Evolutionary conservation across 73 alveolate species (phyloP).

Genomic region (Paramecium octaurelia): DNA sequence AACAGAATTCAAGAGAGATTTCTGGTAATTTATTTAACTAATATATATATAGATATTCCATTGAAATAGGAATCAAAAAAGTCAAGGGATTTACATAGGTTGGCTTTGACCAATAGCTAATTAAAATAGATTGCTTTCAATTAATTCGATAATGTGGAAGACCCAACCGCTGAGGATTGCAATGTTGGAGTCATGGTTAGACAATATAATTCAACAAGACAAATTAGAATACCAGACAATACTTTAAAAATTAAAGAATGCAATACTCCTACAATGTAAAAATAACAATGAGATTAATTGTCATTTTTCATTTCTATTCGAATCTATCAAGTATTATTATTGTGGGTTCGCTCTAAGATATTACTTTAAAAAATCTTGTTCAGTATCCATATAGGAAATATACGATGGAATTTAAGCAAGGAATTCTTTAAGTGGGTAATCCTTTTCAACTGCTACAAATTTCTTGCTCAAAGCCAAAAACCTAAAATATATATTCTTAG

Average conservation of each 20-base stretch:
- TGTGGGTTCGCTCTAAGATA: background rate
- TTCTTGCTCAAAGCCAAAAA: background rate
- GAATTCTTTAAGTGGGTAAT: background rate
- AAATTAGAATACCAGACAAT: background rate
- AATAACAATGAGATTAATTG: background rate
- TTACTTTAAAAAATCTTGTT: background rate
- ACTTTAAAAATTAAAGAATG: background rate
- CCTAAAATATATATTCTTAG: background rate
- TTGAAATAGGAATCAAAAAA: background rate
- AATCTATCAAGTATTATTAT: background rate
- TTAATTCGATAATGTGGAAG: background rate
- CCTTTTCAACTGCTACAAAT: background rate
- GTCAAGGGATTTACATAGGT: background rate
- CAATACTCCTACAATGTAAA: background rate
- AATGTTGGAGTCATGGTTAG: background rate
- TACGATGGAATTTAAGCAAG: background rate
- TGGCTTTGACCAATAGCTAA: constrained; percentile 1
- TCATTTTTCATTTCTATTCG: background rate
- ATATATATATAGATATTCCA: background rate
- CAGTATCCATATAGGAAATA: background rate
- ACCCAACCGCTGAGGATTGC: background rate
- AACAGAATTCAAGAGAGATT: background rate
- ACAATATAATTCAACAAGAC: constrained; percentile 20
- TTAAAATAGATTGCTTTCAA: background rate
- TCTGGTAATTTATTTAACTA: background rate